phyloP scores from a whole-genome alignment of 805 yeast species.

The Isabelozyma rhagii region DNA sequence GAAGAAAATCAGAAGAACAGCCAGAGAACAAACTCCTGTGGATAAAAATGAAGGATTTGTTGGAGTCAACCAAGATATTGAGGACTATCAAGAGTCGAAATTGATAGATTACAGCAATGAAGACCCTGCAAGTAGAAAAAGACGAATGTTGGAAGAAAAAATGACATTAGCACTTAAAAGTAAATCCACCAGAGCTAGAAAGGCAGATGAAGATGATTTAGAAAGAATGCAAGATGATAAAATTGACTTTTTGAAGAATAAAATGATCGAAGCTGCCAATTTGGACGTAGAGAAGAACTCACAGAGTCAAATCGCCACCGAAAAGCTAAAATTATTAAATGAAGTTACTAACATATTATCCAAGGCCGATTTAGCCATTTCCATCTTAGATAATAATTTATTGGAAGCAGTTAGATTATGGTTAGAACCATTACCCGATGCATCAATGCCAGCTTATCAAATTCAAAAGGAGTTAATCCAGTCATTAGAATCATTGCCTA shows the following conservation, averaged over 20 bases:
- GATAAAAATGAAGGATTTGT: conserved; percentile 10
- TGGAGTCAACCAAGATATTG: conserved; percentile 2
- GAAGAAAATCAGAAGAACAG: conserved; percentile 24
- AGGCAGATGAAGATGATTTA: conserved; percentile 85
- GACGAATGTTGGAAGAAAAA: conserved; percentile 76
- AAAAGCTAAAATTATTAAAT: conserved; percentile 75
- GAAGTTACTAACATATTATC: conserved; percentile 74
- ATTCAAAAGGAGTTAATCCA: conserved; percentile 84
- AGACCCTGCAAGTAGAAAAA: conserved; percentile 45
- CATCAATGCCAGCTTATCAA: conserved; percentile 95
- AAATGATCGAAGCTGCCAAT: conserved; percentile 87
- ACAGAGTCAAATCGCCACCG: conserved; percentile 66
- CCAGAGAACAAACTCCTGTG: conserved; percentile 5
- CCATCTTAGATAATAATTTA: conserved; percentile 89
- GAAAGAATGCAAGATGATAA: conserved; percentile 94
- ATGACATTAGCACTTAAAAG: conserved; percentile 75
- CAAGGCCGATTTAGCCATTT: conserved; percentile 83
- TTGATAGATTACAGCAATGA: conserved; percentile 20
- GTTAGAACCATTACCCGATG: conserved; percentile 98
- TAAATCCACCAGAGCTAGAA: conserved; percentile 56
- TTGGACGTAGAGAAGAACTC: conserved; percentile 60
- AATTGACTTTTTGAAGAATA: conserved; percentile 74
- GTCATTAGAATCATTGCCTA: conserved; percentile 76
- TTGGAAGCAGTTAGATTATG: conserved; percentile 92
- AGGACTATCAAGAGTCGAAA: conserved; percentile 4